Base-by-base conservation (phyloP, 768 basidiomycete species). In the Flagelloscypha sp. region DNA sequence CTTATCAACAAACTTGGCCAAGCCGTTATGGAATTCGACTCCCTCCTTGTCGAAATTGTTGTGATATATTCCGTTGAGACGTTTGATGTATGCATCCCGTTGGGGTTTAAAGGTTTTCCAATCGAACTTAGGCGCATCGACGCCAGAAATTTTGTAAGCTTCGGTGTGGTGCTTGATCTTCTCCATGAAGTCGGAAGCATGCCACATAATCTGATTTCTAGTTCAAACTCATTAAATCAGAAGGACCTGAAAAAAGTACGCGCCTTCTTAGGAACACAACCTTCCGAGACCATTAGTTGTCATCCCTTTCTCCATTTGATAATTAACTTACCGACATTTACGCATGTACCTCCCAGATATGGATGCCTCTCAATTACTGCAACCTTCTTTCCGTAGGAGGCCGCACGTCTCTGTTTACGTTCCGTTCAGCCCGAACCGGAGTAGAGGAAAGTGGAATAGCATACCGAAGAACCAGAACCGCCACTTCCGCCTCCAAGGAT, bases 181-280 rank as follows among this genome's bases (percentile, higher is more conserved):
- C 51, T 98, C 93, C 20, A 83, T 79, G 38, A 89, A 63, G 59
- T 93, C 88, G 18, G 87, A 85, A 25, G 89, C 88, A 44, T 92
- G 84, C 94, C 94, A 99, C 94, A 98, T 98, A 37, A 99, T 79
- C 88, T 94, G 38, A 36, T 40, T 21, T 6, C 3, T 28, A 16
- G n/a, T 22, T n/a, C 25, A 9, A 9, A 27, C 25, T 27, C 25
- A 27, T 27, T 27, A 27, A 27, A 10, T 9, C 9, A 16, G 30
- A n/a, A n/a, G n/a, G 32, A 13, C 35, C 12, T 37, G 38, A 20
- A 28, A 24, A 27, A 33, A 23, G 9, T 13, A 47, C 62, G 31
- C 33, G 78, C 89, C 69, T 95, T 99, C 65, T 99, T 99, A 11
- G 95, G 95, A 5, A 99, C 90, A 63, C 94, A 97, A 49, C 90